Percentiles rank a stretch among this genome's conserved stretches.
These are phyloP conservation scores for Arabis alpina DNA, from an alignment of 345 rosid genomes.

Conservation along the genomic window DNA sequence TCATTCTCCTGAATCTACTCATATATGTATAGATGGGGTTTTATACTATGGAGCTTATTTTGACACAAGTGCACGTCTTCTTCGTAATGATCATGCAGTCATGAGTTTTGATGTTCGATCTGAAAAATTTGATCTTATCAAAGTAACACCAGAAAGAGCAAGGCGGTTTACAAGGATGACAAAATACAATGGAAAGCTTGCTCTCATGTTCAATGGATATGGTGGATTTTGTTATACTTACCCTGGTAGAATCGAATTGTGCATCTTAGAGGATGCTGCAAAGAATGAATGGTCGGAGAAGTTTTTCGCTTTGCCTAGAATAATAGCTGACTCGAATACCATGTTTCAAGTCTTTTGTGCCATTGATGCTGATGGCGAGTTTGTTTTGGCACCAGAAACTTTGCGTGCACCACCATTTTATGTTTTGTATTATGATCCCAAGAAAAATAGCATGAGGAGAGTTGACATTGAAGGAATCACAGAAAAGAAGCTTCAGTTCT, in stretches of 20 bases:
- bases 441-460: conserved; percentile 1
- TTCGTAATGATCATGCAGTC: background rate
- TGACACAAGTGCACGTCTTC: background rate
- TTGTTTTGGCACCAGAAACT: conserved; percentile 22
- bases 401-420: background rate
- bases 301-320: conserved; percentile 3
- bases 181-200: conserved; percentile 23
- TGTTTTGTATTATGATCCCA: conserved; percentile 30
- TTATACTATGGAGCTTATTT: conserved; percentile 25
- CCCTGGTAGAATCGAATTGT: background rate
- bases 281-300: conserved; percentile 4
- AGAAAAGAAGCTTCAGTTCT: background rate
- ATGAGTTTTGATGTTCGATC: conserved; percentile 28
- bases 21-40: conserved; percentile 25
- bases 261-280: conserved; percentile 17
- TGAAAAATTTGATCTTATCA: conserved; percentile 8
- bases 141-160: background rate
- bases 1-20: conserved; percentile 5
- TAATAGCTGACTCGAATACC: background rate
- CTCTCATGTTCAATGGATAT: background rate
- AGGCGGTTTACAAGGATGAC: conserved; percentile 2
- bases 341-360: conserved; percentile 5
- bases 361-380: conserved; percentile 3
- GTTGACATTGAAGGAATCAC: conserved; percentile 15
- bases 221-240: background rate